Conservation (phyloP, 371 early-diverging fungal genomes). For the Dentiscutata heterogama region DNA sequence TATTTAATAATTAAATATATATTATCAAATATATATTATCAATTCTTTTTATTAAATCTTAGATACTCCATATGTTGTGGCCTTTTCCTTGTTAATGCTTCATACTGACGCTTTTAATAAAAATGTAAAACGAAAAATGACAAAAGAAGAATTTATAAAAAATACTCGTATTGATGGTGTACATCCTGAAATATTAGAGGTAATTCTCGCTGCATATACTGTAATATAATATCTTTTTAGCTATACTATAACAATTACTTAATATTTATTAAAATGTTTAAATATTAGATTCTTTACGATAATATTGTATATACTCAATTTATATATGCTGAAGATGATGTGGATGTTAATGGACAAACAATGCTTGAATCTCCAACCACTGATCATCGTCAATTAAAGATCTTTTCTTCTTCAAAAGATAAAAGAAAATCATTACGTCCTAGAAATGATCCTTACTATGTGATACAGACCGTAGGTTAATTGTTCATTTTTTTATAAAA, state of each 20-base stretch:
- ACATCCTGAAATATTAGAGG: constrained; percentile 76
- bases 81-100: constrained; percentile 88
- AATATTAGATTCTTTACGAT: constrained; percentile 78
- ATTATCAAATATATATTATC: not conserved
- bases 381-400: constrained; percentile 2
- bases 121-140: constrained; percentile 85
- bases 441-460: constrained; percentile 53
- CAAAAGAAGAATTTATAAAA: constrained; percentile 83
- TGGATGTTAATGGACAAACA: constrained; percentile 57
- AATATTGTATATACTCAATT: constrained; percentile 72
- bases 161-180: constrained; percentile 73
- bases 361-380: constrained; percentile 49
- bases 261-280: not conserved
- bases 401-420: constrained; percentile 46
- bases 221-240: not conserved
- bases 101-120: constrained; percentile 96
- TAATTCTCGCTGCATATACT: not conserved
- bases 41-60: not conserved
- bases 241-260: not conserved
- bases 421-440: constrained; percentile 25
- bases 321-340: constrained; percentile 65
- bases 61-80: constrained; percentile 83
- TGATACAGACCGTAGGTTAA: constrained; percentile 57
- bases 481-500: not conserved
- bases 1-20: not conserved